phyloP scores from a whole-genome alignment of 768 basidiomycete genomes.

The Dendrothele bispora region DNA sequence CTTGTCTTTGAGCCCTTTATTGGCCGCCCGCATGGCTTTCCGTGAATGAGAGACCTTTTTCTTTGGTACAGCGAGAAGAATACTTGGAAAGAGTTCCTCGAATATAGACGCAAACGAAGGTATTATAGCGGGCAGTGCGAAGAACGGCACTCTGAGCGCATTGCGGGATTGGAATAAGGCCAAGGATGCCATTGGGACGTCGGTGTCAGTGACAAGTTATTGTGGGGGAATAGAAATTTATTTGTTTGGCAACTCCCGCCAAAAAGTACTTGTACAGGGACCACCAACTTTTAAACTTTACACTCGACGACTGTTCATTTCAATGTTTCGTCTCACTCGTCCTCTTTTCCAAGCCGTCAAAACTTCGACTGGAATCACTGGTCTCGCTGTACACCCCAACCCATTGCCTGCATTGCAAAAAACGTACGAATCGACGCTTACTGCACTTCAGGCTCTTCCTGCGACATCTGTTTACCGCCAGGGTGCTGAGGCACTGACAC shows the following conservation, averaged over 20 bases:
- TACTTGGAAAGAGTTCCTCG: slow-evolving; percentile 77
- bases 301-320: slow-evolving; percentile 20
- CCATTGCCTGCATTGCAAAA: slow-evolving; percentile 77
- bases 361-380: slow-evolving; percentile 82
- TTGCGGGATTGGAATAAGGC: slow-evolving; percentile 30
- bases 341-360: slow-evolving; percentile 71
- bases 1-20: slow-evolving; percentile 94
- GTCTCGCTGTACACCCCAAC: slow-evolving; percentile 79
- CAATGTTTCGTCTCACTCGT: slow-evolving; percentile 78
- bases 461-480: slow-evolving; percentile 85
- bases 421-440: slow-evolving; percentile 79
- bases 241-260: too few relatives aligned
- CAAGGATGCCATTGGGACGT: slow-evolving; percentile 39
- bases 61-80: slow-evolving; percentile 92
- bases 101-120: slow-evolving; percentile 12
- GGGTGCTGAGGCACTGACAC: slow-evolving; percentile 82
- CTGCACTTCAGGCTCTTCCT: slow-evolving; percentile 70
- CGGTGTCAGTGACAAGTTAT: slow-evolving; percentile 5
- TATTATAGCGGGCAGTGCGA: slow-evolving; percentile 38
- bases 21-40: slow-evolving; percentile 92
- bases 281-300: slow-evolving; percentile 3
- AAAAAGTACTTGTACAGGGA: background rate
- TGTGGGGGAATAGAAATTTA: too few relatives aligned
- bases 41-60: slow-evolving; percentile 90
- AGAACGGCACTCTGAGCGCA: slow-evolving; percentile 23